phyloP scores from a whole-genome alignment of 1,284 basidiomycete species.

The Irpex sp. region DNA sequence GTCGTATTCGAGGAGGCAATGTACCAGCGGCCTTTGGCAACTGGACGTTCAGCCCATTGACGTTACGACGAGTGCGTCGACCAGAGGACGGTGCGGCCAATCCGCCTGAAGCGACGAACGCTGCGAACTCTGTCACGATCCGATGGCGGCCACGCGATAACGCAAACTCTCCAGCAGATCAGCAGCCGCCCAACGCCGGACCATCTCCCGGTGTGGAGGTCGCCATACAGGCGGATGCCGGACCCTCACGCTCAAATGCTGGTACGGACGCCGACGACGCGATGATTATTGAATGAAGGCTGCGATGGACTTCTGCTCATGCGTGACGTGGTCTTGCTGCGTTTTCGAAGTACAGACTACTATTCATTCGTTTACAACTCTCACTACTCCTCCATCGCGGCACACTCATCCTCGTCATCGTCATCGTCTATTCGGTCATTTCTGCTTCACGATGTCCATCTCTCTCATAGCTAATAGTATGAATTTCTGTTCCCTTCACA shows the following conservation, averaged over 20 bases:
- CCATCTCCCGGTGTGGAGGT: background rate
- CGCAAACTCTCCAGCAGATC: slow-evolving; percentile 1
- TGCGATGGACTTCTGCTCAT: slow-evolving; percentile 1
- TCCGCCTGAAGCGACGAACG: background rate
- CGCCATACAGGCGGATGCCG: background rate
- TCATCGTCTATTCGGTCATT: slow-evolving; percentile 4
- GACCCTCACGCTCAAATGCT: slow-evolving; percentile 2
- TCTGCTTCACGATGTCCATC: slow-evolving; percentile 2
- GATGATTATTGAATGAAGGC: slow-evolving; percentile 16
- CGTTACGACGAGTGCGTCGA: slow-evolving; percentile 7
- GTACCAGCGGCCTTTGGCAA: slow-evolving; percentile 2
- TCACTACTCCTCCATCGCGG: background rate
- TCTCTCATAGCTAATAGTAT: background rate
- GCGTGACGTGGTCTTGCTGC: background rate
- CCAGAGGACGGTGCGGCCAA: slow-evolving; percentile 10
- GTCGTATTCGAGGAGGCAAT: background rate
- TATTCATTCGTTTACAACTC: background rate
- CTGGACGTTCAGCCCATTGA: slow-evolving; percentile 12
- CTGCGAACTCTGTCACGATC: background rate
- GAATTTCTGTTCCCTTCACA: background rate
- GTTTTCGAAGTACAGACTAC: slow-evolving; percentile 6
- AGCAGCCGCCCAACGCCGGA: slow-evolving; percentile 3
- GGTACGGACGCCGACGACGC: slow-evolving; percentile 10
- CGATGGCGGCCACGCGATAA: slow-evolving; percentile 3
- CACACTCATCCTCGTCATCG: slow-evolving; percentile 7